Conservation (phyloP, 495 filamentous ascomycete genomes). For the Neurospora hispaniola region DNA sequence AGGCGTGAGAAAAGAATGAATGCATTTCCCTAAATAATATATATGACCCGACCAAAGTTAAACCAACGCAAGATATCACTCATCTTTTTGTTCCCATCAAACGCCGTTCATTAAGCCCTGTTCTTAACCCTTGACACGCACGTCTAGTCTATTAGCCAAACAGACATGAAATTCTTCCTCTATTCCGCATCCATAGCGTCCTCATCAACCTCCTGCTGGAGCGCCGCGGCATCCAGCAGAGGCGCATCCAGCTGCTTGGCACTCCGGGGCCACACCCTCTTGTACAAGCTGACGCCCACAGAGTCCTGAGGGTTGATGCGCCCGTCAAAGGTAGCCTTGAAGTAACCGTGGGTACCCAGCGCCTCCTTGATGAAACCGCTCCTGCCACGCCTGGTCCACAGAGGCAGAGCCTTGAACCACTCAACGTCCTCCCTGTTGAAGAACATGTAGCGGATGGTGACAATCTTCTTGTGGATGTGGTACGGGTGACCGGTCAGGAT, state of each 20-base stretch:
- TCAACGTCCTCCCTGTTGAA: constrained; percentile 90
- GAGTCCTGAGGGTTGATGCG: constrained; percentile 91
- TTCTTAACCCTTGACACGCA: neutral
- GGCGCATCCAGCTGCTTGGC: constrained; percentile 42
- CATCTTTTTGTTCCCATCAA: neutral
- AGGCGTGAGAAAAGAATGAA: neutral
- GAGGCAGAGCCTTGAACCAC: constrained; percentile 92
- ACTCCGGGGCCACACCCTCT: constrained; percentile 76
- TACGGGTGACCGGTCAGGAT: constrained; percentile 93
- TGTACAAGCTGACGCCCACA: constrained; percentile 86
- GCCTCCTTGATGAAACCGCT: constrained; percentile 86
- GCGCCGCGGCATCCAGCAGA: constrained; percentile 21
- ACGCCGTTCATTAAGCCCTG: neutral
- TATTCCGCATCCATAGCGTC: constrained; percentile 33
- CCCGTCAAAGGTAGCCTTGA: constrained; percentile 96
- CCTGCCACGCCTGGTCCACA: constrained; percentile 87
- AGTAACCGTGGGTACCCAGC: constrained; percentile 94
- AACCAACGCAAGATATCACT: neutral
- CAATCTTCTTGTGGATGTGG: constrained; percentile 95
- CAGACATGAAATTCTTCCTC: neutral
- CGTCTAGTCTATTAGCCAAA: neutral
- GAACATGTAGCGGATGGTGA: constrained; percentile 98
- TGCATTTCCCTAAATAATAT: neutral
- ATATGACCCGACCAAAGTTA: neutral
- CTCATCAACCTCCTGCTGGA: constrained; percentile 6